These are phyloP conservation scores for Paramecium pentaurelia DNA, from an alignment of 73 alveolate species.

Conservation along the genomic window DNA sequence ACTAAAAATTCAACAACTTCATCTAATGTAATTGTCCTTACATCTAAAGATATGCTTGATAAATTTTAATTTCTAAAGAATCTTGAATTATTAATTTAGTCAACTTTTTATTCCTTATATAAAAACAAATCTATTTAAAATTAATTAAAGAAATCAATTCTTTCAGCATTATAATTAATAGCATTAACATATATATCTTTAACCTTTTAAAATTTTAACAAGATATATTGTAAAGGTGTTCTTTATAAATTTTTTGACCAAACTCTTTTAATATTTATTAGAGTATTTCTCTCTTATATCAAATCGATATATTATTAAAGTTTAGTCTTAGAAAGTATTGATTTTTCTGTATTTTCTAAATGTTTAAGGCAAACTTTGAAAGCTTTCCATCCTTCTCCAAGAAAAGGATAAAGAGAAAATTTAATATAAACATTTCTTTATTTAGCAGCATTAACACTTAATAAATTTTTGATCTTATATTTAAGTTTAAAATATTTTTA, in stretches of 20 bases:
- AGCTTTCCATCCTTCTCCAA: constrained; percentile 34
- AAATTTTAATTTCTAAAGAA: background rate
- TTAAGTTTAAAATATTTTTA: background rate
- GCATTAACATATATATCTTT: background rate
- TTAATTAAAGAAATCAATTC: background rate
- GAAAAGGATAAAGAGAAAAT: background rate
- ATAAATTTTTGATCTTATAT: constrained; percentile 14
- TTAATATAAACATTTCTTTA: constrained; percentile 10
- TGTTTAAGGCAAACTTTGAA: background rate
- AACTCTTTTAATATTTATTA: background rate
- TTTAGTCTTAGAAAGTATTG: background rate
- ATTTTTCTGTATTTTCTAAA: background rate
- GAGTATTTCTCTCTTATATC: background rate
- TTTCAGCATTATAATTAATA: constrained; percentile 32
- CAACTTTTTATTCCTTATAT: background rate
- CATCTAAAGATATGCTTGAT: background rate
- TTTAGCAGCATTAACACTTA: constrained; percentile 21
- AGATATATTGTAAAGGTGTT: background rate
- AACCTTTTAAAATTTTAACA: background rate
- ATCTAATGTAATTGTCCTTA: background rate
- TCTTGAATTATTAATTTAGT: background rate
- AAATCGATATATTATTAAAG: background rate
- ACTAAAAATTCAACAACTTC: constrained; percentile 13
- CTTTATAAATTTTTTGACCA: constrained; percentile 33
- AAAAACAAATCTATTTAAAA: background rate